A percentile compares a stretch with the other conserved stretches of the same genome.
phyloP scores from a whole-genome alignment of 2,329 filamentous ascomycete genomes.

The Beauveria brongniartii region DNA sequence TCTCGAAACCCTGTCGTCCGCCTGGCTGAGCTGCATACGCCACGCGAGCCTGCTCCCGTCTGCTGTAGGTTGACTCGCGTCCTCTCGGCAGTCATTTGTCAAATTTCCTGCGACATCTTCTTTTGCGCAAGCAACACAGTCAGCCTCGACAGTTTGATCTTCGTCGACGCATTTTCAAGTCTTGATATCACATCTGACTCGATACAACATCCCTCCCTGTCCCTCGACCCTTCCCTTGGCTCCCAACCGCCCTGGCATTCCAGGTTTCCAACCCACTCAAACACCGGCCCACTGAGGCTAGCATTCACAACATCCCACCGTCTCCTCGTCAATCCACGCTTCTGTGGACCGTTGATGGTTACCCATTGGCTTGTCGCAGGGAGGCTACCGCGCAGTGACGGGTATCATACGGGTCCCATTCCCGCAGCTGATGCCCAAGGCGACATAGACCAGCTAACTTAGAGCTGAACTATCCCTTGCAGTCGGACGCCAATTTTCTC shows the following conservation, averaged over 20 bases:
- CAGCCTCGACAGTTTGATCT: not conserved
- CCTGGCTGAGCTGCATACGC: conserved; percentile 1
- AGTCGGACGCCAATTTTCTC: not conserved
- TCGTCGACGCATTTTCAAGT: not conserved
- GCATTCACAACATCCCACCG: not conserved
- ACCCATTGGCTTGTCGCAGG: conserved; percentile 1
- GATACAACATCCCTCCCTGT: not conserved
- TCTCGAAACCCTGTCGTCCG: not conserved
- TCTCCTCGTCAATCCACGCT: not conserved
- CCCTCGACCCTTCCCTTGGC: not conserved
- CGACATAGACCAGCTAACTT: not conserved
- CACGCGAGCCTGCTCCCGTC: not conserved
- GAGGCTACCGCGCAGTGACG: not conserved
- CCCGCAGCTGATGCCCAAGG: not conserved
- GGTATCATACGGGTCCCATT: not conserved
- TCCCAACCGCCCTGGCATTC: conserved; percentile 1
- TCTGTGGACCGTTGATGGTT: not conserved
- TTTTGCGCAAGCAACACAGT: not conserved
- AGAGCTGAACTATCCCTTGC: conserved; percentile 5
- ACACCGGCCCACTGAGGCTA: conserved; percentile 5
- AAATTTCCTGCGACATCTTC: not conserved
- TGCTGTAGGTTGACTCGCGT: not conserved
- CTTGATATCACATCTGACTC: not conserved
- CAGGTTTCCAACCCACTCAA: not conserved
- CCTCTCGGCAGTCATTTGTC: not conserved